Conservation (phyloP, 1,284 basidiomycete species). For the Retiboletus flavoniger region DNA sequence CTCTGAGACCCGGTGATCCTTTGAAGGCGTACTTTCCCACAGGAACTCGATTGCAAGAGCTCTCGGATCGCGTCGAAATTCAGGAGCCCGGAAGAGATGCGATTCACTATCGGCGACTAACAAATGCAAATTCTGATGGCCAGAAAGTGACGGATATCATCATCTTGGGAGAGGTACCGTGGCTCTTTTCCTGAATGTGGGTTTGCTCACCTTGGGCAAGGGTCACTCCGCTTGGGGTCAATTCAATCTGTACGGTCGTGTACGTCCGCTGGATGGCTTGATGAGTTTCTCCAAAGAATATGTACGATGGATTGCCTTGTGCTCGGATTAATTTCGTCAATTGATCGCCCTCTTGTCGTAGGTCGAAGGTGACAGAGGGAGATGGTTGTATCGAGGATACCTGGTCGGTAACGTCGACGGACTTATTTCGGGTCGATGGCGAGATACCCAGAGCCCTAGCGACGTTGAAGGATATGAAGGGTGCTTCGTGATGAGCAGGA, state of each 20-base stretch:
- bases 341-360: conserved; percentile 28
- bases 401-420: conserved; percentile 64
- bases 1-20: conserved; percentile 35
- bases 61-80: conserved; percentile 19
- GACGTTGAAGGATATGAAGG: conserved; percentile 67
- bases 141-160: conserved; percentile 51
- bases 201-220: conserved; percentile 36
- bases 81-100: conserved; percentile 26
- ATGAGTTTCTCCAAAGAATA: conserved; percentile 74
- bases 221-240: conserved; percentile 82
- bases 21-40: conserved; percentile 34
- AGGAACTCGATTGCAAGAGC: conserved; percentile 21
- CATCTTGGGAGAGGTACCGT: conserved; percentile 63
- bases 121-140: background rate
- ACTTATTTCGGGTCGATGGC: conserved; percentile 69
- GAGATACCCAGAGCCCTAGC: conserved; percentile 64
- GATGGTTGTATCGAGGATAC: conserved; percentile 76
- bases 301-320: conserved; percentile 41
- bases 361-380: conserved; percentile 66
- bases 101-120: conserved; percentile 42
- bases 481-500: conserved; percentile 69
- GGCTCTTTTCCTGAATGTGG: background rate
- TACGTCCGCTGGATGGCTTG: conserved; percentile 69
- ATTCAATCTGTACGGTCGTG: conserved; percentile 66
- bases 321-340: background rate